Evolutionary conservation across 1,139 yeast species (phyloP), one percentile per base, ranked within the genome.

Genomic region (Geotrichum cucujoidarum): DNA sequence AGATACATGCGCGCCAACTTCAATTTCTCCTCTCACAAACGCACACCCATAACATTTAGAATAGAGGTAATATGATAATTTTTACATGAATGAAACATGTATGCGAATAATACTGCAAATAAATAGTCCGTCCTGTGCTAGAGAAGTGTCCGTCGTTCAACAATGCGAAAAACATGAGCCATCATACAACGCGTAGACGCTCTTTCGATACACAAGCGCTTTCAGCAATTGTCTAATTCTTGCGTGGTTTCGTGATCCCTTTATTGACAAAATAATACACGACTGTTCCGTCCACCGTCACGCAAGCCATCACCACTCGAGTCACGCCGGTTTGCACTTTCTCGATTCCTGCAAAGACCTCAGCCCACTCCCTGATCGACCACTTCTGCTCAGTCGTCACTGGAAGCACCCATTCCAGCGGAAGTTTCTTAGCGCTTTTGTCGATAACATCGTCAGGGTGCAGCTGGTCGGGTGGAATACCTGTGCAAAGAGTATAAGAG

Each of bases 251-350:
- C 8, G 73, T 76, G 16, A 82, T 68, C 0, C 87, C 89, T 53
- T 76, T 75, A 59, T 81, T 76, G 33, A 81, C 72, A 57, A 78
- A 74, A 59, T 83, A 83, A 58, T 81, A 83, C 4, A 81, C 83
- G 2, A 83, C 73, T 0, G 88, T 80, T 0, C 85, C 81, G 61
- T 83, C 90, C 47, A 73, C 72, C 49, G 81, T 78, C 7, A 77
- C 71, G 53, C 83, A 67, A 0, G 78, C 88, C 60, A 81, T 63
- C 0, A 81, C 68, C 1, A 83, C 48, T 43, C 81, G 63, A 20
- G 59, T 60, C 13, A 57, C 36, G 53, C 45, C 57, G 14, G 38
- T 45, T 30, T 11, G 49, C 2, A 36, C 44, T 3, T 41, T 31
- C 27, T 57, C 56, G 11, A 62, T 49, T 3, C 54, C 57, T 6